Conservation (phyloP, 768 basidiomycete genomes). For the Lactarius hengduanensis region DNA sequence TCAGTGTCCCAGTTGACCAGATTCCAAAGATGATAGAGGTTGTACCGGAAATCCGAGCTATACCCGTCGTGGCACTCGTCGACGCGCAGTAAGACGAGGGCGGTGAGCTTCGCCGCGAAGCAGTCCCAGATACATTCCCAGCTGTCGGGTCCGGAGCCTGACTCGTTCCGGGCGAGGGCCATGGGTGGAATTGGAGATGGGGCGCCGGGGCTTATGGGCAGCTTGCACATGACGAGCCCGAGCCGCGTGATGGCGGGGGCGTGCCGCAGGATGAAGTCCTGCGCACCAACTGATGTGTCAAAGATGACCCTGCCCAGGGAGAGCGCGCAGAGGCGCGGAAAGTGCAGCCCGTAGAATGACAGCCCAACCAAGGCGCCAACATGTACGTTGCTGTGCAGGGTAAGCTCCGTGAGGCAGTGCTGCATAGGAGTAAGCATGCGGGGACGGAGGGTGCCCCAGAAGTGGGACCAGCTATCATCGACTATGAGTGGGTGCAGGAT, state of each 20-base stretch:
- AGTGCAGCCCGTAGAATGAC: neutral
- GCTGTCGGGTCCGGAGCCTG: too few species aligned
- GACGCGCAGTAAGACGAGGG: neutral
- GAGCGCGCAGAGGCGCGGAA: neutral
- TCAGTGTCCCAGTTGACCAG: too few species aligned
- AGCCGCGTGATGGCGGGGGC: neutral
- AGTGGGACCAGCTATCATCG: neutral
- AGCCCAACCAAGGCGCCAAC: neutral
- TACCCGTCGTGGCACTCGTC: too few species aligned
- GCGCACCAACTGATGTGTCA: neutral
- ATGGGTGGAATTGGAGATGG: too few species aligned
- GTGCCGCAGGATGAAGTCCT: neutral
- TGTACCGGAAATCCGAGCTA: too few species aligned
- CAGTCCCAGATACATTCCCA: neutral
- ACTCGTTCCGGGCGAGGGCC: too few species aligned
- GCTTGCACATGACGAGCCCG: neutral
- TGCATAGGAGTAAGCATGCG: neutral
- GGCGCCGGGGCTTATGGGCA: neutral
- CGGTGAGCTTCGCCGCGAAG: neutral
- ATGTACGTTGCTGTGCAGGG: neutral
- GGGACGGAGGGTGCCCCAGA: neutral
- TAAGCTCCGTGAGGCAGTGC: neutral
- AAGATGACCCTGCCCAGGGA: neutral
- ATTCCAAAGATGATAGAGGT: too few species aligned
- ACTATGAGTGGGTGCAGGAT: too few species aligned